Base-by-base conservation (phyloP, 2,329 filamentous ascomycete genomes). In the Aspergillus pseudoviridinutans region DNA sequence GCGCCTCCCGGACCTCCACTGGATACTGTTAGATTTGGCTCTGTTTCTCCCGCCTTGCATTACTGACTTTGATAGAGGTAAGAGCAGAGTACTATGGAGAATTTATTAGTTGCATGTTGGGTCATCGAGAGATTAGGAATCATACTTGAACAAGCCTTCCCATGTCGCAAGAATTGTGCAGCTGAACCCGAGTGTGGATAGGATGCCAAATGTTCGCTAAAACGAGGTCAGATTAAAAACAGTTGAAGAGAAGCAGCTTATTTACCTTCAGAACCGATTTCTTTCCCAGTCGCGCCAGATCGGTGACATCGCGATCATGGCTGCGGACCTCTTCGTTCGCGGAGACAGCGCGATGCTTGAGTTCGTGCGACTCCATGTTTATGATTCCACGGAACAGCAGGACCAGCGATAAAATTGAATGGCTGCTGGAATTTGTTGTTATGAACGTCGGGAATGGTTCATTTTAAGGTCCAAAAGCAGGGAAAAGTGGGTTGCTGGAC, bases 121-220 rank as follows among this genome's bases (percentile, higher is more conserved):
- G 9, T 25, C 3, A 28, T 1, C 20, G 22, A 51, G 44, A 17
- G 4, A 5, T 9, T 6, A 58, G 54, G 20, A 25, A 51, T 3
- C 68, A 58, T 55, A 76, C 74, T 71, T 68, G 7, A 76, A 61
- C 50, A 75, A 66, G 7, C 70, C 74, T 57, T 77, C 74, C 74
- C 74, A 77, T 5, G 73, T 76, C 46, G 66, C 66, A 64, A 76
- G 71, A 49, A 77, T 68, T 3, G 74, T 75, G 58, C 70, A 72
- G 46, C 72, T 74, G 58, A 77, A 76, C 6, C 74, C 74, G 32
- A 76, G 66, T 25, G 74, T 75, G 2, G 74, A 76, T 51, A 77
- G 61, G 53, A 76, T 67, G 4, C 74, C 69, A 50, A 76, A 77
- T 54, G 76, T 75, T 51, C 74, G 70, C 74, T 77, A 60, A 25